Conservation (phyloP, 371 early-diverging fungal species). For the Funneliformis caledonium region DNA sequence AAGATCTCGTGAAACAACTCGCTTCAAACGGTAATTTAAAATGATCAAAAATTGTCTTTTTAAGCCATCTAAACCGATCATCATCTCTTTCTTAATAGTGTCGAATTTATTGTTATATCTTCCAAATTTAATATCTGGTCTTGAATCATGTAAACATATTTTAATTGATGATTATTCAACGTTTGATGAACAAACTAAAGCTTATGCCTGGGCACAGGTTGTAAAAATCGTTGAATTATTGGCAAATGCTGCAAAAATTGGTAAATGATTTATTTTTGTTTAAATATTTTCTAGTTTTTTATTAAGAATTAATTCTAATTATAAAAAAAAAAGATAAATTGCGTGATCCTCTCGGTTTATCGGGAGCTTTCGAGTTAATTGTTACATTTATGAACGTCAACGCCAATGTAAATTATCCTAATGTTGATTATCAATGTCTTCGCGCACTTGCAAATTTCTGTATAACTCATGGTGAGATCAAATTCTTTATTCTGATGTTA, state of each 20-base stretch:
- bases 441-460: conserved; percentile 36
- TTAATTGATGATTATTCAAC: not conserved
- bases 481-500: not conserved
- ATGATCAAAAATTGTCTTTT: not conserved
- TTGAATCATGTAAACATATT: conserved; percentile 19
- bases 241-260: conserved; percentile 35
- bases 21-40: not conserved
- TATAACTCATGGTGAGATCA: conserved; percentile 21
- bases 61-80: not conserved
- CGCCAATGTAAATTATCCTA: not conserved
- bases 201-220: conserved; percentile 8
- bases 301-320: not conserved
- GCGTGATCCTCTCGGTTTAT: conserved; percentile 33
- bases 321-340: not conserved
- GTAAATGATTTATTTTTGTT: not conserved
- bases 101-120: not conserved
- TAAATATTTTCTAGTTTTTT: not conserved
- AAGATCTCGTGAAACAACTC: not conserved
- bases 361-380: conserved; percentile 29
- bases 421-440: conserved; percentile 29
- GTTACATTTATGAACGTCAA: conserved; percentile 16
- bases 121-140: conserved; percentile 17
- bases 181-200: not conserved
- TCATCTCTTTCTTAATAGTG: not conserved
- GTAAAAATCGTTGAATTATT: conserved; percentile 4